phyloP scores from a whole-genome alignment of 495 filamentous ascomycete species.

The Tuber microsphaerosporum region DNA sequence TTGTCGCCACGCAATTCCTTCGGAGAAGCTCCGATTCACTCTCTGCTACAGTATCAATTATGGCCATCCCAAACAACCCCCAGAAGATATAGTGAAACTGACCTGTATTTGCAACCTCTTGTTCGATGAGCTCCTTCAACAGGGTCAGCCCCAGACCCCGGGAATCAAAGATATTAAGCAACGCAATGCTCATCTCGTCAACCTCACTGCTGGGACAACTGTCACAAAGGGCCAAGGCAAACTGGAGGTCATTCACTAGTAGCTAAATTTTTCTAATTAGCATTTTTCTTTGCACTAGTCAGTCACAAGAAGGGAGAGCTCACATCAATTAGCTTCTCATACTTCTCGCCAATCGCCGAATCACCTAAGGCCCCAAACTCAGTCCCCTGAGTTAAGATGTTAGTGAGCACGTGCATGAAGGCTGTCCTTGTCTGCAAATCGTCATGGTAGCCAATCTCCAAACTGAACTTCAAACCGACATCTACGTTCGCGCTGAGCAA shows the following conservation, averaged over 20 bases:
- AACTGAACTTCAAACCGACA: conserved; percentile 58
- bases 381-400: conserved; percentile 60
- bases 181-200: conserved; percentile 57
- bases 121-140: conserved; percentile 57
- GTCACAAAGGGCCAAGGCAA: conserved; percentile 56
- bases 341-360: conserved; percentile 58
- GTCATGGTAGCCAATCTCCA: conserved; percentile 61
- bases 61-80: neutral
- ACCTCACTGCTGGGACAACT: conserved; percentile 59
- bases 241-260: conserved; percentile 53
- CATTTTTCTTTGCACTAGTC: neutral
- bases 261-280: conserved; percentile 43
- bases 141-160: conserved; percentile 55
- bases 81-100: conserved; percentile 25
- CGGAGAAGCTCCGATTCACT: conserved; percentile 58
- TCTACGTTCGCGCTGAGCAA: conserved; percentile 62
- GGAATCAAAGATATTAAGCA: conserved; percentile 61
- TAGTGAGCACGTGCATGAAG: conserved; percentile 60
- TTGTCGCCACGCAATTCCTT: conserved; percentile 59
- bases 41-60: conserved; percentile 41
- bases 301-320: conserved; percentile 13
- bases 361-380: conserved; percentile 61
- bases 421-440: conserved; percentile 60
- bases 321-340: conserved; percentile 55
- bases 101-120: conserved; percentile 58